A percentile compares a stretch with the other conserved stretches of the same genome.
Evolutionary conservation across 176 grass and related monocot species (phyloP).

Genomic region (Melocanna baccifera): DNA sequence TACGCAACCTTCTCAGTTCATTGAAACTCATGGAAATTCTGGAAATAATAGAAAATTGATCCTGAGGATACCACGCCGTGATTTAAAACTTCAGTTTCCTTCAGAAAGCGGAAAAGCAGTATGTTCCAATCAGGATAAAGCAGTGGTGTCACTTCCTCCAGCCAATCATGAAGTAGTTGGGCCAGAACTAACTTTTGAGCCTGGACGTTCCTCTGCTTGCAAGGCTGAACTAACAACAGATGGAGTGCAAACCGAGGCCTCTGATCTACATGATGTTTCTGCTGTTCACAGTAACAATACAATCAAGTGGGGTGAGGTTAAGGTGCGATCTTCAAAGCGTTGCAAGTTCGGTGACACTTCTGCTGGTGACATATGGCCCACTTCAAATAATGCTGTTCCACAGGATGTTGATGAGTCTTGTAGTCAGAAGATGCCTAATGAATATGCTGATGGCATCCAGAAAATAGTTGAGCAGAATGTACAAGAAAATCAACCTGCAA

Average conservation of each 20-base stretch:
- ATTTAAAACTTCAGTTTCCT: conserved; percentile 48
- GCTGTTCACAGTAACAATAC: conserved; percentile 36
- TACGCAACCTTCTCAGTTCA: conserved; percentile 43
- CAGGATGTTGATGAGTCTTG: conserved; percentile 30
- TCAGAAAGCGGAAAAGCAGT: conserved; percentile 49
- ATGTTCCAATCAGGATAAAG: conserved; percentile 36
- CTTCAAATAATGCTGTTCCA: conserved; percentile 32
- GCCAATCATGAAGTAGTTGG: conserved; percentile 35
- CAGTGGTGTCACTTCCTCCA: conserved; percentile 17
- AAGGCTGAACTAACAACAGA: conserved; percentile 47
- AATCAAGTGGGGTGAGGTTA: conserved; percentile 96
- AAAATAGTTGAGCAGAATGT: conserved; percentile 20
- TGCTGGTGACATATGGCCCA: conserved; percentile 30
- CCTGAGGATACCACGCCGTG: conserved; percentile 60
- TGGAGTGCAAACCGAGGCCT: conserved; percentile 23
- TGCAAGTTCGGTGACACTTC: conserved; percentile 37
- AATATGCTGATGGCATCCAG: conserved; percentile 29
- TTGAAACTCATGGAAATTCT: conserved; percentile 36
- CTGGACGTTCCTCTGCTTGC: conserved; percentile 27
- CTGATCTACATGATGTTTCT: conserved; percentile 32
- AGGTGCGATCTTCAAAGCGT: conserved; percentile 78
- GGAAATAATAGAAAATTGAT: conserved; percentile 63
- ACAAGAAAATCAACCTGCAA: conserved; percentile 28
- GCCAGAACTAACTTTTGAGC: conserved; percentile 23
- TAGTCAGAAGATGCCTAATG: conserved; percentile 31